Conservation (phyloP, 2,329 filamentous ascomycete species). For the Fusarium marasasianum region DNA sequence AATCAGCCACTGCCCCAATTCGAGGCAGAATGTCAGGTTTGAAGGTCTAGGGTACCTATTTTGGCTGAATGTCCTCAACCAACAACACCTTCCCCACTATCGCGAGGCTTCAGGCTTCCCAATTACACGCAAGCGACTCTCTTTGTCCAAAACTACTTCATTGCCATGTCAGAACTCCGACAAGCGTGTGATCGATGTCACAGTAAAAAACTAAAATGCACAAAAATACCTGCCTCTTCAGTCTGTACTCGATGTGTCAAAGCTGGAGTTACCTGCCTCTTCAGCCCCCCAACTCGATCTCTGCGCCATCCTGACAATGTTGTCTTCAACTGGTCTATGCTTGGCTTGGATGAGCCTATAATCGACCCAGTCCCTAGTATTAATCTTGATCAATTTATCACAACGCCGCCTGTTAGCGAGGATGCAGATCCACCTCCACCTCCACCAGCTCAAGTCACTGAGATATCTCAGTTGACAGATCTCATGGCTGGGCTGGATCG, state of each 20-base stretch:
- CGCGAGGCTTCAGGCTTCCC: neutral
- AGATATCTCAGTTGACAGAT: conserved; percentile 29
- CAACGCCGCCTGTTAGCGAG: conserved; percentile 18
- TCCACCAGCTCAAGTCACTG: neutral
- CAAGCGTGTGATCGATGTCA: conserved; percentile 57
- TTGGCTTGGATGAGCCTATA: conserved; percentile 17
- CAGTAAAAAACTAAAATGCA: conserved; percentile 58
- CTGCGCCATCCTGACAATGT: conserved; percentile 17
- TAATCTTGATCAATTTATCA: neutral
- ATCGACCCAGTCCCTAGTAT: neutral
- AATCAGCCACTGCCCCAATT: neutral
- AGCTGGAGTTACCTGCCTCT: conserved; percentile 52
- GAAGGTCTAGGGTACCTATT: conserved; percentile 7
- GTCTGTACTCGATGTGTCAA: conserved; percentile 55
- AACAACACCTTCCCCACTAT: neutral
- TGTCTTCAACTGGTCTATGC: conserved; percentile 37
- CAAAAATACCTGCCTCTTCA: conserved; percentile 49
- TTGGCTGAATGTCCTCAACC: neutral
- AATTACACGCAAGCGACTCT: neutral
- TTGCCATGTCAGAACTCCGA: conserved; percentile 41
- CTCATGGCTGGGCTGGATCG: conserved; percentile 39
- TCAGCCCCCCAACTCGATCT: conserved; percentile 51
- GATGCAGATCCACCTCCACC: neutral
- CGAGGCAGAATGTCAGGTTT: neutral
- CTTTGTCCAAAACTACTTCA: neutral